These are phyloP conservation scores for Hepatocystis sp. DNA, from an alignment of 169 alveolate genomes.

Conservation along the genomic window DNA sequence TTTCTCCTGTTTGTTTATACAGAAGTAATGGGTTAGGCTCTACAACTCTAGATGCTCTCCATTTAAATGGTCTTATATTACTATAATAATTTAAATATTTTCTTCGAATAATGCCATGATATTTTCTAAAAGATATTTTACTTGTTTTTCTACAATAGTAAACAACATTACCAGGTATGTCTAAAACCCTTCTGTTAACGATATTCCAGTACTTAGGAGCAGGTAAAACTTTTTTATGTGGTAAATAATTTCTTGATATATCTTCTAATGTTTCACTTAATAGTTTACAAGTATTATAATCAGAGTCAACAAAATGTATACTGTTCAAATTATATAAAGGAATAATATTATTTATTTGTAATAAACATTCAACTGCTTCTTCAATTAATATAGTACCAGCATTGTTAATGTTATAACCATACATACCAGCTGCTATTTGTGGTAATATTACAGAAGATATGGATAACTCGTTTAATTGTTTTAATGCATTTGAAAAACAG, in stretches of 20 bases:
- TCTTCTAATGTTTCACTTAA: conserved; percentile 68
- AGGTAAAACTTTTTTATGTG: conserved; percentile 57
- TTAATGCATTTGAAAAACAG: conserved; percentile 63
- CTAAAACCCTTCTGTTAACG: conserved; percentile 49
- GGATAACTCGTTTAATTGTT: conserved; percentile 60
- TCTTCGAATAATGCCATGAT: conserved; percentile 77
- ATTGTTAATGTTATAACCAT: conserved; percentile 41
- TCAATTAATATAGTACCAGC: conserved; percentile 43
- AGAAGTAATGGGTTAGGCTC: conserved; percentile 75
- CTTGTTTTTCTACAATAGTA: conserved; percentile 56
- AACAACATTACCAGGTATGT: conserved; percentile 68
- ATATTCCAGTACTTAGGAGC: conserved; percentile 74
- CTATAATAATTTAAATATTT: conserved; percentile 69
- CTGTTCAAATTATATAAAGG: conserved; percentile 65
- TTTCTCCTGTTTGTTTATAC: conserved; percentile 50
- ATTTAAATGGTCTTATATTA: conserved; percentile 75
- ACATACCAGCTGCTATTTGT: conserved; percentile 63
- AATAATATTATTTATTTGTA: conserved; percentile 40
- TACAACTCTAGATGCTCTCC: conserved; percentile 76
- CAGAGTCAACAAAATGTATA: conserved; percentile 59
- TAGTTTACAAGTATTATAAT: conserved; percentile 57
- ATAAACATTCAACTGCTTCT: conserved; percentile 39
- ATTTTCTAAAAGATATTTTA: conserved; percentile 74
- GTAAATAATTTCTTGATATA: conserved; percentile 60
- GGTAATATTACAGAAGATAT: conserved; percentile 69